Evolutionary conservation across 257 asterid genomes (phyloP), one percentile per base, ranked within the genome.

Genomic region (Verbascum thapsus): DNA sequence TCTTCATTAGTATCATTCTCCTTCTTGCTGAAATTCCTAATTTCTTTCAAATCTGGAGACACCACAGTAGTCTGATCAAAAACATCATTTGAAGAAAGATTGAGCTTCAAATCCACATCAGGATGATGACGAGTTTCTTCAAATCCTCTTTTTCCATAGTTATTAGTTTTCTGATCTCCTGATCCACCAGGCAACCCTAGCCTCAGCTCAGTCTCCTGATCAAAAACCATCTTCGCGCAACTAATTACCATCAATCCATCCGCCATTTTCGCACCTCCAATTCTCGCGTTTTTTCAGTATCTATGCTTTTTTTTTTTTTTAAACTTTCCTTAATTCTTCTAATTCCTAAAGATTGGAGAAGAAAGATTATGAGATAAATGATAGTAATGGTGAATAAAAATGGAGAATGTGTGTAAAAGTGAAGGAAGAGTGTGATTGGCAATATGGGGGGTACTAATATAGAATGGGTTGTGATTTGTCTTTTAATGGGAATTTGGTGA

Each of bases 111-210:
- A 74, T 82, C 92, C 53, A 87, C 74, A 51, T 26, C 32, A 26
- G n/a, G n/a, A n/a, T n/a, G n/a, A n/a, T n/a, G n/a, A n/a, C n/a
- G n/a, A n/a, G 84, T 77, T 61, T 82, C 68, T 0, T 58, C 61
- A 20, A 37, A 84, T 11, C 77, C 85, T 75, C 95, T 67, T 64
- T 87, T 86, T 20, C 94, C 88, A 54, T 69, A 64, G 55, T 65
- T 77, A n/a, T n/a, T 35, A 6, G 0, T 64, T 42, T 74, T 76
- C 20, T 26, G 32, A 26, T 67, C 76, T 0, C 69, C 84, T 7
- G n/a, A n/a, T n/a, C 78, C 81, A 17, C 85, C 87, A 48, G 89
- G 87, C 55, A 84, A 61, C 20, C 92, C 92, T 0, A 87, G 84
- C 71, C 90, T 55, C 20, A 87, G 81, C 76, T 87, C 95, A 18